Evolutionary conservation across 2,329 filamentous ascomycete genomes (phyloP), one percentile per base, ranked within the genome.

Genomic region (Cordyceps militaris): DNA sequence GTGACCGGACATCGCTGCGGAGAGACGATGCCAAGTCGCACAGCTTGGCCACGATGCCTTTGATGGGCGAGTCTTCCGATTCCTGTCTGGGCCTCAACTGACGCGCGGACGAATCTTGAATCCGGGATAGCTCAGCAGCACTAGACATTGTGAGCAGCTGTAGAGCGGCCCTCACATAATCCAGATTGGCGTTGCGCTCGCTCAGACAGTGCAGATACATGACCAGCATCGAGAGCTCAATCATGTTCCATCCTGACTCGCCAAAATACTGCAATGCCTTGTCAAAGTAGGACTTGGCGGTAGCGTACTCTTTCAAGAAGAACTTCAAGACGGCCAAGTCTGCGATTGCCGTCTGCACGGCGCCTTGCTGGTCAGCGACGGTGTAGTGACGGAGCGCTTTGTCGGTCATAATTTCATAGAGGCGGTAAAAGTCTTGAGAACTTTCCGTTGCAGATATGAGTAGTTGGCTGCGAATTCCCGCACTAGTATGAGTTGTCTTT

Each of bases 271-370:
- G 86, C 0, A 89, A 87, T 44, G 94, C 85, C 47, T 85, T 81
- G 65, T 87, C 82, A 65, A 99, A 94, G 66, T 89, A 92, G 0
- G 81, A 81, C 0, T 88, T 85, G 1, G 94, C 92, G 1, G 84
- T 80, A 2, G 76, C 77, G 66, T 86, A 92, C 63, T 97, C 89
- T 23, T 82, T 81, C 3, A 89, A 77, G 60, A 88, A 83, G 64
- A 87, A 94, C 66, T 93, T 92, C 52, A 97, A 76, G 5, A 94
- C 81, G 1, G 91, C 94, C 47, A 97, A 79, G 70, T 99, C 94
- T 10, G 90, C 88, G 70, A 92, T 83, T 60, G 86, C 85, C 21
- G 85, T 81, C 64, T 95, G 86, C 1, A 88, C 86, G 8, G 90
- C 89, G 64, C 95, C 87, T 0, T 79, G 79, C 62, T 93, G 88